A percentile compares a stretch with the other conserved stretches of the same genome.
These are phyloP conservation scores for Lyophyllum semitale DNA, from an alignment of 768 basidiomycete genomes.

Conservation along the genomic window DNA sequence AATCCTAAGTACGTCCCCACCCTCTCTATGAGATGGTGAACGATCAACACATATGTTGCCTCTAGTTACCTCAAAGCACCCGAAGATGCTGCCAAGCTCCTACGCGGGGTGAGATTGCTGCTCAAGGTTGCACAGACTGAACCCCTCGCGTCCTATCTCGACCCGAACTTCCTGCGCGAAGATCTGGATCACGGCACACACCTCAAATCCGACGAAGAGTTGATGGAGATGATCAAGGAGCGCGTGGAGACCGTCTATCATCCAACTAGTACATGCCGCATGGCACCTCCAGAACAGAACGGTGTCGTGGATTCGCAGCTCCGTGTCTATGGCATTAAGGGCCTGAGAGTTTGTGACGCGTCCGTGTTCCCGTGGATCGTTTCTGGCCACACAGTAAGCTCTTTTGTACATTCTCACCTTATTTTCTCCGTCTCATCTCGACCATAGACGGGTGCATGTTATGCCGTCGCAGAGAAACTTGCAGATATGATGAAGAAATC, in stretches of 20 bases:
- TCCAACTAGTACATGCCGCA: conserved; percentile 45
- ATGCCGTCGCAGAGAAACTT: conserved; percentile 16
- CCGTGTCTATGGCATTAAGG: conserved; percentile 44
- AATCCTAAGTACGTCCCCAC: conserved; percentile 36
- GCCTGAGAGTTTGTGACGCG: conserved; percentile 43
- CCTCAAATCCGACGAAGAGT: conserved; percentile 36
- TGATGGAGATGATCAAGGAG: conserved; percentile 38
- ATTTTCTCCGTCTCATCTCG: background rate
- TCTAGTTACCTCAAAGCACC: conserved; percentile 37
- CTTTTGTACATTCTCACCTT: background rate
- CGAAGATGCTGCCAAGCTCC: conserved; percentile 38
- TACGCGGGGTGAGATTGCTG: conserved; percentile 37
- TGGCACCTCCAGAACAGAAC: conserved; percentile 39
- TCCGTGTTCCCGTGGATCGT: conserved; percentile 42
- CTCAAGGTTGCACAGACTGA: conserved; percentile 36
- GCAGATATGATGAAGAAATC: conserved; percentile 14
- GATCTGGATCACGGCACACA: conserved; percentile 38
- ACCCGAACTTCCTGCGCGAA: conserved; percentile 27
- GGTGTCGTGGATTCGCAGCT: conserved; percentile 48
- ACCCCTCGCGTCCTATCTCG: conserved; percentile 33
- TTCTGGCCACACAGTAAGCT: conserved; percentile 40
- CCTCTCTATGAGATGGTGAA: background rate
- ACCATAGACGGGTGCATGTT: conserved; percentile 15
- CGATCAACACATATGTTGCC: background rate
- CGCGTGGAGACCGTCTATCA: conserved; percentile 50